Evolutionary conservation across 202 grass and related monocot species (phyloP).

Genomic region (Musa balbisiana): DNA sequence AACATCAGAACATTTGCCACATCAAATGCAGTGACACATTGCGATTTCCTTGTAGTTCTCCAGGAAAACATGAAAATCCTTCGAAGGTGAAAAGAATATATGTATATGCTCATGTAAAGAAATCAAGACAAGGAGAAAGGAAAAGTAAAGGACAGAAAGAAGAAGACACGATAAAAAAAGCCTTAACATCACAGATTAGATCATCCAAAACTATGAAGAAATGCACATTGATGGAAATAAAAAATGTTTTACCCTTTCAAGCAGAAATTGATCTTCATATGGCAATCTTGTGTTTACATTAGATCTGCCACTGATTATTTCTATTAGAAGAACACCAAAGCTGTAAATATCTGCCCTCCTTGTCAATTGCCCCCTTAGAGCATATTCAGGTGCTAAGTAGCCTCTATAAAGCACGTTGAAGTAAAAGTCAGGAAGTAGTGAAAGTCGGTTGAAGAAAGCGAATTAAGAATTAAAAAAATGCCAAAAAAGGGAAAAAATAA

Average conservation of each 20-base stretch:
- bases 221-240: not conserved
- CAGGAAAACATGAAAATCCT: no score
- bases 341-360: constrained; percentile 86
- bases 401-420: constrained; percentile 33
- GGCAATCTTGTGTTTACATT: constrained; percentile 50
- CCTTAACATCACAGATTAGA: not conserved
- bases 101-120: no score
- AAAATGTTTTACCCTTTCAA: constrained; percentile 54
- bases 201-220: not conserved
- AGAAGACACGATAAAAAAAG: no score
- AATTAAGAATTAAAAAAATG: not conserved
- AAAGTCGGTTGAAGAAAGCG: not conserved
- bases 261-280: constrained; percentile 65
- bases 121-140: no score
- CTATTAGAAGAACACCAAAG: constrained; percentile 78
- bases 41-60: no score
- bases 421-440: not conserved
- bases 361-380: constrained; percentile 68
- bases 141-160: no score
- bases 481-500: no score
- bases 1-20: no score
- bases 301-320: constrained; percentile 74
- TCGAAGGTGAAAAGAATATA: no score
- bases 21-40: no score
- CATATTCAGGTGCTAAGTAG: constrained; percentile 85